Base-by-base conservation (phyloP, 73 alveolate genomes). In the Paramecium octaurelia region DNA sequence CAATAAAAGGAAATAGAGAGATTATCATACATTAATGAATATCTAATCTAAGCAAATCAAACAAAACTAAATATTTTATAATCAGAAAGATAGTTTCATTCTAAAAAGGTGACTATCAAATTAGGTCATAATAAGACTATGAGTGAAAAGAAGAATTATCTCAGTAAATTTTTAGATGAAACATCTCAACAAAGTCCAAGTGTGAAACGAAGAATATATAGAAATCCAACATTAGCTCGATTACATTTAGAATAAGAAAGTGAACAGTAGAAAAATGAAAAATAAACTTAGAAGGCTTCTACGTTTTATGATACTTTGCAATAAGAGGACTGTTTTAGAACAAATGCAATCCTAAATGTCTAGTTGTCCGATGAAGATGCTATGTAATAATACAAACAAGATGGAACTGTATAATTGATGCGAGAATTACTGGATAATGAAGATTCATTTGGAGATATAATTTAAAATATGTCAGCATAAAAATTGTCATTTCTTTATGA, bases 201-300 rank as follows among this genome's bases (percentile, higher is more conserved):
- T 20, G 29, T n/a, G 5, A 75, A 42, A 38, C 38, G 60, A 75
- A 75, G 36, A 42, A 75, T 42, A 4, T 75, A 38, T 42, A 36
- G 88, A 75, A 75, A 75, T 75, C 88, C 88, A 16, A 75, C 88
- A 14, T 75, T 75, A 6, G 60, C 88, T 12, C n/a, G 88, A 35
- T 38, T 75, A 11, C 58, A 42, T 38, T 38, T 75, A 35, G 88
- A 75, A 14, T 42, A 75, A 42, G 88, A 75, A 73, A 75, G 34
- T 75, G 88, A 75, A 23, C n/a, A 38, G 8, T 38, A 75, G 7
- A 75, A 38, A 16, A 75, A 42, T 75, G 88, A 75, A 38, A 75
- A n/a, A 42, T 38, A 75, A 34, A 75, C 35, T 4, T 64, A 64
- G 50, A 64, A 64, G 21, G 36, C 68, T n/a, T 75, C 58, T 12